These are phyloP conservation scores for Leccinum griseonigrum DNA, from an alignment of 1,284 basidiomycete genomes.

Conservation along the genomic window DNA sequence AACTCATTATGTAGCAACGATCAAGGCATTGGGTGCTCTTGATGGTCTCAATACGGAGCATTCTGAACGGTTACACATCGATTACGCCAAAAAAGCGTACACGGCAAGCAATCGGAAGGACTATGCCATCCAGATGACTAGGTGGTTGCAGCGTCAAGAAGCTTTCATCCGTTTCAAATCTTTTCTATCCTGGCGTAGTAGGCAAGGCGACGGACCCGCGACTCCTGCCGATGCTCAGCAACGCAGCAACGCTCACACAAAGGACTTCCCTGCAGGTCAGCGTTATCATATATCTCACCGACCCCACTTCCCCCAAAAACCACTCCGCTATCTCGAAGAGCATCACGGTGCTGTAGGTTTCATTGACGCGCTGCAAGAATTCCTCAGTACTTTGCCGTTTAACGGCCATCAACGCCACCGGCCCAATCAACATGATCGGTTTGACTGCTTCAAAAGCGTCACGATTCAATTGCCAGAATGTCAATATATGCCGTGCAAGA, in stretches of 20 bases:
- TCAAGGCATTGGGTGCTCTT: constrained; percentile 2
- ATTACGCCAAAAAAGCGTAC: constrained; percentile 19
- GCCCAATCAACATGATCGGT: neutral
- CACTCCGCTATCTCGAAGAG: neutral
- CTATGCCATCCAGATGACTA: constrained; percentile 9
- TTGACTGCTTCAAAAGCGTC: constrained; percentile 1
- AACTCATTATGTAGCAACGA: constrained; percentile 13
- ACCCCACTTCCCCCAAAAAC: neutral
- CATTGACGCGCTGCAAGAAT: neutral
- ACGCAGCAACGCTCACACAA: neutral
- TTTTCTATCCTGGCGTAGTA: constrained; percentile 1
- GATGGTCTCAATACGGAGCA: constrained; percentile 17
- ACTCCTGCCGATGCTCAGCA: neutral
- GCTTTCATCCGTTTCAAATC: neutral
- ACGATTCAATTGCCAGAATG: neutral
- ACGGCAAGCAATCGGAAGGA: constrained; percentile 9
- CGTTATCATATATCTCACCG: neutral
- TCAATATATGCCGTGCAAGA: neutral
- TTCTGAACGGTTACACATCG: constrained; percentile 17
- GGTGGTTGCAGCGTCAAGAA: constrained; percentile 10
- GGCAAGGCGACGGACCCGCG: neutral
- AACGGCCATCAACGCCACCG: neutral
- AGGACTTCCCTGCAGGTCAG: neutral
- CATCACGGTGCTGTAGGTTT: neutral
- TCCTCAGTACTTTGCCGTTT: neutral